These are phyloP conservation scores for Stenogyne calaminthoides DNA, from an alignment of 305 asterid genomes.

Conservation along the genomic window DNA sequence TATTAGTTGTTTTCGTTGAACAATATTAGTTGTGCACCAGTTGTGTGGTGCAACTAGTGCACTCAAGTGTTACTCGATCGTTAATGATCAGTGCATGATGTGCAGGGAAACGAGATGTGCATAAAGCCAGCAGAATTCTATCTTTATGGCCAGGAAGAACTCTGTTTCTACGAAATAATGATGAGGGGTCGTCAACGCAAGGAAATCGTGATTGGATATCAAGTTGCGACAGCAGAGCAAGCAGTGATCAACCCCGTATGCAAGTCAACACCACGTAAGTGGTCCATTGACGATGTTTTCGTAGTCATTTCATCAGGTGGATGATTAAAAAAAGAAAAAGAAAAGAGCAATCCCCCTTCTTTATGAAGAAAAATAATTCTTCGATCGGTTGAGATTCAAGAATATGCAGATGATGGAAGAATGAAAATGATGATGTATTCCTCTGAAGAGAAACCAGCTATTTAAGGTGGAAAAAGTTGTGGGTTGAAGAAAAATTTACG, in stretches of 20 bases:
- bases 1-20: too few relatives aligned
- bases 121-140: conserved; percentile 95
- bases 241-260: conserved; percentile 83
- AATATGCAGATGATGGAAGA: background rate
- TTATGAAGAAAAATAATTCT: background rate
- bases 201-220: conserved; percentile 89
- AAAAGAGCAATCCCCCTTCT: background rate
- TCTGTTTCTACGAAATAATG: conserved; percentile 85
- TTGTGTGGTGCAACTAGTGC: too few relatives aligned
- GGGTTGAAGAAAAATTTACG: background rate
- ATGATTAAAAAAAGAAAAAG: conserved; percentile 25
- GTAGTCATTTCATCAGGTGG: conserved; percentile 77
- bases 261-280: conserved; percentile 63
- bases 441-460: background rate
- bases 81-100: background rate
- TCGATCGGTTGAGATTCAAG: background rate
- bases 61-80: background rate
- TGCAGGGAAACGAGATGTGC: conserved; percentile 96
- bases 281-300: conserved; percentile 90
- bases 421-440: background rate
- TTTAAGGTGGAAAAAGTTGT: background rate
- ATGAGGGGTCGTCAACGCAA: conserved; percentile 78
- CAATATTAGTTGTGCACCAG: too few relatives aligned
- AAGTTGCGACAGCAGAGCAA: conserved; percentile 70
- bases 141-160: conserved; percentile 91